Base-by-base conservation (phyloP, 495 filamentous ascomycete genomes). In the Cudoniella acicularis region DNA sequence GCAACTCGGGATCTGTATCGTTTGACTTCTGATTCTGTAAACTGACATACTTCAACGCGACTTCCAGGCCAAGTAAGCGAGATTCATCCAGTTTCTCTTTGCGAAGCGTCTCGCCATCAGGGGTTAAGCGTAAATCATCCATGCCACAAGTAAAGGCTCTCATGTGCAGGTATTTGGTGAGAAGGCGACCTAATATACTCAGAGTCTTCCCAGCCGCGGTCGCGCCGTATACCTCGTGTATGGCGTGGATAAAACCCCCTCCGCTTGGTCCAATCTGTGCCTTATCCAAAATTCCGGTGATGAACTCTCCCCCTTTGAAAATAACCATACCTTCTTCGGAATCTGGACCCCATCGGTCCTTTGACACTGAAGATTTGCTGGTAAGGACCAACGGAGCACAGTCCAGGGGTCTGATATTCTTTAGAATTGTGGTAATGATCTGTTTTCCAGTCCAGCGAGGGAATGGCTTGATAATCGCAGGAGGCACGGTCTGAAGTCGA, bases 361-460 rank as follows among this genome's bases (percentile, higher is more conserved):
- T 80, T 20, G 85, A 82, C 11, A 91, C 87, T 21, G 87, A 86
- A 27, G 89, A 90, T 62, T 87, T 90, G 43, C 88, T 87, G 42
- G 82, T 82, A 66, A 98, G 79, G 61, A 84, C 92, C 45, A 99
- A 73, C 22, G 91, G 91, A 49, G 87, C 84, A 61, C 88, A 88
- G 59, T 83, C 77, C 9, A 75, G 62, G 0, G 92, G 95, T 64
- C 79, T 83, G 57, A 98, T 92, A 68, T 99, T 99, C 72, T 89
- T 88, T 30, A 99, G 75, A 20, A 99, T 87, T 0, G 93, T 96
- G 13, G 91, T 92, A 59, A 98, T 88, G 16, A 99, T 78, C 70
- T 99, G 95, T 75, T 98, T 99, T 61, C 95, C 95, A n/a, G 92
- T 97, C 95, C 95, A 99, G 48, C 90, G 75, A 18, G 82, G 79